Evolutionary conservation across 106 monocot species (phyloP), one percentile per base, ranked within the genome.

Genomic region (Chionographis japonica): DNA sequence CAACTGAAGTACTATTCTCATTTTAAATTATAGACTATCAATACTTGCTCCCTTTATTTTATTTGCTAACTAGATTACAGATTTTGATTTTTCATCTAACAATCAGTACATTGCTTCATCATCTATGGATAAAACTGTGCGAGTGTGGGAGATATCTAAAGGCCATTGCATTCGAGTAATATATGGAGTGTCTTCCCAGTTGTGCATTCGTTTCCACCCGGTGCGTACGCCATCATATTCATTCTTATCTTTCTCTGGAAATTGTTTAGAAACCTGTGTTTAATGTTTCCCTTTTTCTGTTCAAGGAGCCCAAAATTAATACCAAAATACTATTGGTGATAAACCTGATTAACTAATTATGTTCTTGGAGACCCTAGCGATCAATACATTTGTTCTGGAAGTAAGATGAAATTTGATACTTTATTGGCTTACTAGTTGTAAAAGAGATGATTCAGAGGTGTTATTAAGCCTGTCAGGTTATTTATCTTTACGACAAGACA

Each of bases 51-150:
- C 41, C 50, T 27, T 37, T n/a, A 40, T 70, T 37, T 75, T 19
- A 67, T 76, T 64, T 79, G 68, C 84, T 86, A 74, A 83, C 83
- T 62, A 59, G 66, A 77, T 78, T 85, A 80, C 95, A 95, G 95
- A 95, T 95, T 95, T 95, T 92, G 95, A 95, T 91, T 95, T 95
- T 88, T 84, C 95, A 74, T 92, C 88, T 39, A 95, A 95, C 41
- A 95, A 95, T 75, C 95, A 95, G 84, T 95, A 95, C 70, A 78
- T 95, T 77, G 92, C 95, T 56, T 92, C 95, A 66, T 92, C 92
- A 36, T 95, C 95, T 3, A 66, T 89, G 88, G 95, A 95, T 68
- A 95, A 95, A 84, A 95, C 95, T 65, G 86, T 95, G 39, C 80
- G 84, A 54, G 92, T 95, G 13, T 95, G 95, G 95, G 95, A 92